Conservation (phyloP, 108 stramenopile species). For the Fistulifera pelliculosa region DNA sequence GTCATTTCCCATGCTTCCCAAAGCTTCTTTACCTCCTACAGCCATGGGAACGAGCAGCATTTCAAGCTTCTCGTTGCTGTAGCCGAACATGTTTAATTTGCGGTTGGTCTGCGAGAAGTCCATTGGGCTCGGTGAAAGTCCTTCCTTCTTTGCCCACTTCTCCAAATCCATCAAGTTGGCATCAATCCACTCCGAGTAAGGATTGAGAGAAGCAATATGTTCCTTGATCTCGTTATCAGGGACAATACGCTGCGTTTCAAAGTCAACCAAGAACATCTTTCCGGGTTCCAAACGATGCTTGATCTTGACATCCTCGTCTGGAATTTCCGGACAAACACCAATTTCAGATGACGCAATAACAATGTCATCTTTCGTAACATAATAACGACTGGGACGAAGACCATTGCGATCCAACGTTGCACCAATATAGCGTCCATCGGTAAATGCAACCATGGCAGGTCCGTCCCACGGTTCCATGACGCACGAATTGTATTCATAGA, state of each 20-base stretch:
- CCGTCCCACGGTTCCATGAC: conserved; percentile 99
- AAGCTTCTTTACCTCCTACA: conserved; percentile 88
- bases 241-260: conserved; percentile 87
- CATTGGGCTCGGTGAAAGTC: conserved; percentile 33
- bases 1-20: conserved; percentile 98
- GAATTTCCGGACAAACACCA: conserved; percentile 85
- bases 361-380: conserved; percentile 93
- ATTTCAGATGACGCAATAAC: conserved; percentile 92
- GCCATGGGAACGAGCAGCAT: conserved; percentile 93
- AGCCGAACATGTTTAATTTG: conserved; percentile 88
- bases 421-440: conserved; percentile 91
- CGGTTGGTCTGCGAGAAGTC: conserved; percentile 73
- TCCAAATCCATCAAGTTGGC: conserved; percentile 64
- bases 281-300: conserved; percentile 96
- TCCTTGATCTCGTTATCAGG: conserved; percentile 97
- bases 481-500: conserved; percentile 97
- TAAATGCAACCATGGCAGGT: conserved; percentile 98
- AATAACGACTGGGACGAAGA: conserved; percentile 91
- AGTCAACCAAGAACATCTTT: conserved; percentile 97
- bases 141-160: conserved; percentile 49
- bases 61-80: conserved; percentile 87
- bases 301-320: conserved; percentile 75
- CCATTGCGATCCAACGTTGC: conserved; percentile 94
- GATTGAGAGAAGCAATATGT: conserved; percentile 69
- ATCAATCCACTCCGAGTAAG: conserved; percentile 90